A percentile compares a stretch with the other conserved stretches of the same genome.
Evolutionary conservation across 371 early-diverging fungal species (phyloP).

Genomic region (Enterocytospora artemiae): DNA sequence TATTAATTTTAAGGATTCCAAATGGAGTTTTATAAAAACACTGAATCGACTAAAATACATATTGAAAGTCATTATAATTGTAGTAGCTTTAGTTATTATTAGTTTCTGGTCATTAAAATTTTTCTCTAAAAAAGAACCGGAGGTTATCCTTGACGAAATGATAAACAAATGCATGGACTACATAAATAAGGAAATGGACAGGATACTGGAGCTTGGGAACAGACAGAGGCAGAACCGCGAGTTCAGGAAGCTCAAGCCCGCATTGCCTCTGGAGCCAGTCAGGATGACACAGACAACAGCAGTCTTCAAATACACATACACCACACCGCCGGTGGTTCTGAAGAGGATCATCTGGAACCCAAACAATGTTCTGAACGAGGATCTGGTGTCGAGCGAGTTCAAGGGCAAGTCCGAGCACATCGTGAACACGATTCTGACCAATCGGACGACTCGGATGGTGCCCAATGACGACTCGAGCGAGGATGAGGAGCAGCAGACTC

Average conservation of each 20-base stretch:
- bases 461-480: not conserved
- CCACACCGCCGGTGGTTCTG: slow-evolving; percentile 32
- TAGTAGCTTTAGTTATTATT: not conserved
- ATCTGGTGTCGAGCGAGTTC: slow-evolving; percentile 13
- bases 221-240: slow-evolving; percentile 48
- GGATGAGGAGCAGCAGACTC: slow-evolving; percentile 42
- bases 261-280: slow-evolving; percentile 43
- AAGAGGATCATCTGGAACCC: slow-evolving; percentile 54
- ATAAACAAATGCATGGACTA: slow-evolving; percentile 12
- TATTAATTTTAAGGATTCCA: not conserved
- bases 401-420: slow-evolving; percentile 44
- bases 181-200: slow-evolving; percentile 46
- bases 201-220: slow-evolving; percentile 32
- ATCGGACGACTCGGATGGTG: slow-evolving; percentile 19
- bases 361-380: slow-evolving; percentile 47
- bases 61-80: not conserved
- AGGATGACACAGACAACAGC: slow-evolving; percentile 52
- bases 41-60: not conserved
- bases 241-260: slow-evolving; percentile 35
- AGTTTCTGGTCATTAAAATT: not conserved
- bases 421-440: slow-evolving; percentile 46
- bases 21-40: not conserved
- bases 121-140: not conserved
- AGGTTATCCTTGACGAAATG: not conserved
- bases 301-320: slow-evolving; percentile 42